Evolutionary conservation across 1,284 basidiomycete genomes (phyloP).

Genomic region (Heterobasidion occidentale): DNA sequence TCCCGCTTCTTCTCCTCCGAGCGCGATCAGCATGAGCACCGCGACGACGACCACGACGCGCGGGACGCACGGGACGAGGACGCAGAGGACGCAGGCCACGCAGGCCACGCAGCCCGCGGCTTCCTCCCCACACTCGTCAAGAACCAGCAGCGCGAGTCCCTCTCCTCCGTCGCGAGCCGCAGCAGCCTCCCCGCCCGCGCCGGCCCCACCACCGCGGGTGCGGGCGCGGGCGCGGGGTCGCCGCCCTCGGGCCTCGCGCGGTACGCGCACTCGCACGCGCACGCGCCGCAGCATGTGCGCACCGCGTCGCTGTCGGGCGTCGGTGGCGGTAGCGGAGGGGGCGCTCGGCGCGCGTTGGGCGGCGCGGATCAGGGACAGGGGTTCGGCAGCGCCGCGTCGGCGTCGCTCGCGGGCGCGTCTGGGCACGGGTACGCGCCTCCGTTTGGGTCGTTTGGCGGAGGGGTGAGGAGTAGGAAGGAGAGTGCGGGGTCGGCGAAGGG

Average conservation of each 20-base stretch:
- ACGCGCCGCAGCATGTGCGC: constrained; percentile 18
- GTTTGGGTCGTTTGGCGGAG: constrained; percentile 5
- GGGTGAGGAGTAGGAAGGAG: constrained; percentile 30
- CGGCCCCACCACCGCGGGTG: constrained; percentile 23
- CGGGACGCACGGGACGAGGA: constrained; percentile 9
- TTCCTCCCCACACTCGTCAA: constrained; percentile 57
- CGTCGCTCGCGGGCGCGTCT: neutral
- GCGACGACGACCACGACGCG: constrained; percentile 10
- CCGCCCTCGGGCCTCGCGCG: neutral
- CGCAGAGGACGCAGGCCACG: neutral
- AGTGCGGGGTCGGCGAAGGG: constrained; percentile 27
- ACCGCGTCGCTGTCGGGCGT: constrained; percentile 25
- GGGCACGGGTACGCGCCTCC: too few species aligned
- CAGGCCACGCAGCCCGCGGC: constrained; percentile 24
- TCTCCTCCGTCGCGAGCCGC: constrained; percentile 36
- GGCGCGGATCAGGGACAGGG: too few species aligned
- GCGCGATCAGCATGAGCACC: too few species aligned
- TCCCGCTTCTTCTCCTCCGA: constrained; percentile 55
- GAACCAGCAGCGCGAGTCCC: constrained; percentile 44
- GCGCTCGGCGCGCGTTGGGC: constrained; percentile 12
- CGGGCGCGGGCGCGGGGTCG: neutral
- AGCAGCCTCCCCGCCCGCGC: constrained; percentile 33
- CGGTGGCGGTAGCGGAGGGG: constrained; percentile 16
- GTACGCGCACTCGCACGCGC: neutral
- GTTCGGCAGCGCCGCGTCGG: neutral